Base-by-base conservation (phyloP, 345 rosid genomes). In the Bretschneidera sinensis region DNA sequence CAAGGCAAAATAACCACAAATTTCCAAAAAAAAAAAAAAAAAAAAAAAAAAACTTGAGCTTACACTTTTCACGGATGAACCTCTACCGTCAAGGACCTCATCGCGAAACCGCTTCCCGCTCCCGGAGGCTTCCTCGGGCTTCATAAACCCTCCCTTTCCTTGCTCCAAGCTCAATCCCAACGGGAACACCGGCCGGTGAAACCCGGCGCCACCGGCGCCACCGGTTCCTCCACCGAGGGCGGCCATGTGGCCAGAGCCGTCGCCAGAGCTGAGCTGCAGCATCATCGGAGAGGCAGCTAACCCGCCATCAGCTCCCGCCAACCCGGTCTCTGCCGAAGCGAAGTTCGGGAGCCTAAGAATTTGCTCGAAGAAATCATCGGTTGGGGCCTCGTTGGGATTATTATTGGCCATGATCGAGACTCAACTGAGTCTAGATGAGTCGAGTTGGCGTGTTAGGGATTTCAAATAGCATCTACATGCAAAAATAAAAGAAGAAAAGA, bases 351-450 rank as follows among this genome's bases (percentile, higher is more conserved):
- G 74, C 52, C 94, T 82, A 34, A 95, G 92, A 53, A 95, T 84
- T 76, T 88, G 98, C 69, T 86, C 96, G 54, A 95, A 76, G 83
- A 95, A 95, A 74, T 95, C 98, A 67, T 95, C 99, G 23, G 80
- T 20, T 3, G 92, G 74, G 23, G 85, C 63, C 17, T 82, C 92
- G 50, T 80, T 74, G 48, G 82, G 85, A 57, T 91, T 95, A 70
- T 82, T 68, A 56, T 63, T 87, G 45, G 99, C 89, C 99, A 95
- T 95, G 67, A 57, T 39, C 52, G 14, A 55, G 45, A 59, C 70
- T 70, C 56, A 50, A 58, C 14, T 24, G 78, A 73, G 77, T 64
- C 56, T 34, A 1, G 24, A 53, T 57, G 68, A 73, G 83, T 72
- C 17, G 63, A 17, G 60, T 25, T 49, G 24, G 22, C 55, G 65